Evolutionary conservation across 2,329 filamentous ascomycete species (phyloP), one percentile per base, ranked within the genome.

Genomic region (Trichophyton rubrum): DNA sequence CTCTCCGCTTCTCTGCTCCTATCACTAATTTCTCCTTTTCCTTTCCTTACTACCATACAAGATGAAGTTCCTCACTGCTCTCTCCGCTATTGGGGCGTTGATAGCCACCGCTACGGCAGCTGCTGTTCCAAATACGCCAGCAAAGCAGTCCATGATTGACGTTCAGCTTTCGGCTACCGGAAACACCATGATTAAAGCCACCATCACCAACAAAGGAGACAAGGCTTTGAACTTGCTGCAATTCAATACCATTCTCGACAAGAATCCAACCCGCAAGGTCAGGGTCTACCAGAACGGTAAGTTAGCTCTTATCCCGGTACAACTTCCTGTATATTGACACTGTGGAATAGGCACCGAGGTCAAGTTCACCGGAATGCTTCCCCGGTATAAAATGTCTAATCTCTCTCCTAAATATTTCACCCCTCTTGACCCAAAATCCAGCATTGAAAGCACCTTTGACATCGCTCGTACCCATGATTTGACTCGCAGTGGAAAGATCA

Each of bases 381-480:
- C 33, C 7, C 41, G 51, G 11, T 47, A 45, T 17, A 27, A 53
- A 22, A 61, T 53, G 40, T 55, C 17, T 17, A 20, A 40, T 17
- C 56, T 62, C 20, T 55, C 59, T 4, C 15, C 43, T 7, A 41
- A 59, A 7, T 59, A 15, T n/a, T 60, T 64, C 43, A 35, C 47
- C 5, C 30, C 57, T 3, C 51, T 64, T 45, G 55, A 33, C 20
- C 62, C 62, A 1, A 59, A 59, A 15, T 43, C 45, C 30, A 61
- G 41, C 6, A 24, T 60, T 24, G 58, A 62, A 8, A 41, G 6
- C 11, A 47, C 56, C 22, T 45, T 64, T 17, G 59, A 64, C 33
- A 38, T 64, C 15, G 62, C 62, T 3, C 24, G 35, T 15, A 64
- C 62, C 27, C 40, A 55, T n/a, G 61, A 64, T 47, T 55, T 64